Conservation (phyloP, 2,329 filamentous ascomycete species). For the Colletotrichum kahawae region DNA sequence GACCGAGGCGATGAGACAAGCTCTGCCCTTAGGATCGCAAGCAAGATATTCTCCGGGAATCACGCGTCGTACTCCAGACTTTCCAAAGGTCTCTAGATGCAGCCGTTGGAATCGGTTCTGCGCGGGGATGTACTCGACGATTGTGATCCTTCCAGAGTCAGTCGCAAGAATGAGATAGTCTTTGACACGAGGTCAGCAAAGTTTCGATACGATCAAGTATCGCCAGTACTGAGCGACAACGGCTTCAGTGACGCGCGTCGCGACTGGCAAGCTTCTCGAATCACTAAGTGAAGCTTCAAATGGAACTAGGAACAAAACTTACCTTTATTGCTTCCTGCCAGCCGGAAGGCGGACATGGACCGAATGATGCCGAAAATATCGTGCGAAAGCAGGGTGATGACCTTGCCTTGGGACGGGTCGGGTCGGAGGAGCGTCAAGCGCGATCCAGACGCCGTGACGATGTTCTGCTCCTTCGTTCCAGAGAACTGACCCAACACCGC, state of each 20-base stretch:
- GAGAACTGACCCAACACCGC: conserved; percentile 95
- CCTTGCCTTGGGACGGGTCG: conserved; percentile 83
- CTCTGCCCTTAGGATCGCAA: conserved; percentile 93
- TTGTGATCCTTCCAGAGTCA: conserved; percentile 93
- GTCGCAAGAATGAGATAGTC: conserved; percentile 96
- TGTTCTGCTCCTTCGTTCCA: conserved; percentile 96
- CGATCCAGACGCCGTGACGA: conserved; percentile 91
- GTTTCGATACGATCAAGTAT: conserved; percentile 14
- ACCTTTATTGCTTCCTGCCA: conserved; percentile 97
- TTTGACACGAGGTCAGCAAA: conserved; percentile 43
- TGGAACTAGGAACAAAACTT: conserved; percentile 52
- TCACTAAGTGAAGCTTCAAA: conserved; percentile 72
- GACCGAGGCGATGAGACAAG: conserved; percentile 89
- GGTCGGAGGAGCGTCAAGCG: conserved; percentile 87
- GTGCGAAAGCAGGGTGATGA: conserved; percentile 85
- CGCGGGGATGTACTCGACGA: conserved; percentile 87
- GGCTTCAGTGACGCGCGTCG: neutral
- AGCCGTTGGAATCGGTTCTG: conserved; percentile 88
- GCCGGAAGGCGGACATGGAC: conserved; percentile 83
- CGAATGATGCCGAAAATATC: conserved; percentile 97
- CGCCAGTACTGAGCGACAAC: neutral
- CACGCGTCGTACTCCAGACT: conserved; percentile 91
- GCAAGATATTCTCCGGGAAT: conserved; percentile 96
- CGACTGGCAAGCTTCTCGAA: conserved; percentile 26
- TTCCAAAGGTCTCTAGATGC: conserved; percentile 97